Percentiles rank a stretch among this genome's conserved stretches.
Evolutionary conservation across 169 alveolate genomes (phyloP).

Genomic region (Cyclospora cayetanensis): DNA sequence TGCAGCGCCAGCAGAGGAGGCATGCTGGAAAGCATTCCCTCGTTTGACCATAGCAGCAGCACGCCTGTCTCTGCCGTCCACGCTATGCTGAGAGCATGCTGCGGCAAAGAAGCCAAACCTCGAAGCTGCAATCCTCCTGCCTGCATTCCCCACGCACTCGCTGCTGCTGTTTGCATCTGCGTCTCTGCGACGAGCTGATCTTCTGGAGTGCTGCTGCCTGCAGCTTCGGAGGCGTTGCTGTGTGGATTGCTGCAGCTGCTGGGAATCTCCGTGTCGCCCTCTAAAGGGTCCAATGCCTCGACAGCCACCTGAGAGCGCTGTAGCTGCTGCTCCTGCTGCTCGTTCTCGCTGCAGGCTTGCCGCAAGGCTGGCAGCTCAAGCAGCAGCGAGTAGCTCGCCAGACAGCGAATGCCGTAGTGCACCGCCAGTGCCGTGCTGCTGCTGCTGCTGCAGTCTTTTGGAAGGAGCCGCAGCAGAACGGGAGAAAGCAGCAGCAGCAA

Average conservation of each 20-base stretch:
- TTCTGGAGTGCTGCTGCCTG: neutral
- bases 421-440: conserved; percentile 49
- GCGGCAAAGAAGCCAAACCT: conserved; percentile 27
- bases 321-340: conserved; percentile 34
- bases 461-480: conserved; percentile 41
- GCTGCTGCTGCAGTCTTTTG: conserved; percentile 18
- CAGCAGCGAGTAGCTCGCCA: conserved; percentile 32
- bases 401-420: conserved; percentile 32
- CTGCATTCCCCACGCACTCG: neutral
- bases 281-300: neutral
- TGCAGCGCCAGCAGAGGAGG: conserved; percentile 22
- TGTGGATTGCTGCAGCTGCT: conserved; percentile 30
- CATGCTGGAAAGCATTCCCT: neutral
- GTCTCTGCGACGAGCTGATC: neutral
- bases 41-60: conserved; percentile 51
- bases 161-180: neutral
- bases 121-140: conserved; percentile 39
- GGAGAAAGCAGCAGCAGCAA: conserved; percentile 66
- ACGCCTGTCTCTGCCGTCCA: conserved; percentile 53
- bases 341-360: neutral
- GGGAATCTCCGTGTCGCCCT: conserved; percentile 16
- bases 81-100: conserved; percentile 18
- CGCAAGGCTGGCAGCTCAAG: conserved; percentile 47
- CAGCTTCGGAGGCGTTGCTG: neutral
- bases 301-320: conserved; percentile 25